These are phyloP conservation scores for Sclerotinia spermophila DNA, from an alignment of 2,329 filamentous ascomycete species.

Conservation along the genomic window DNA sequence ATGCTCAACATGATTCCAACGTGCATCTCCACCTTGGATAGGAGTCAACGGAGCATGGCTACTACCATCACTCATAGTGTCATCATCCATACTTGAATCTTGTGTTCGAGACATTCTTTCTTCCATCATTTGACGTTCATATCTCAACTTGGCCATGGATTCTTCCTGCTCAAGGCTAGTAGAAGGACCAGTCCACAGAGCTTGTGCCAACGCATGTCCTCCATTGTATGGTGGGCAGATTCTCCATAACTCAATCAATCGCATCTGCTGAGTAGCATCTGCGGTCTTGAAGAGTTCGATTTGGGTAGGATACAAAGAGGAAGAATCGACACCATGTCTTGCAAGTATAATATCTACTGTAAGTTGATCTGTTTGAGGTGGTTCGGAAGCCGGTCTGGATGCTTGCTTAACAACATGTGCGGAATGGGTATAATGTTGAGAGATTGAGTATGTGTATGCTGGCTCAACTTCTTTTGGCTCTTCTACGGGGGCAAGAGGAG, in stretches of 20 bases:
- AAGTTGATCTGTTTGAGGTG: slow-evolving; percentile 46
- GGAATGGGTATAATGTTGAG: slow-evolving; percentile 82
- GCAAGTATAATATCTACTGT: slow-evolving; percentile 57
- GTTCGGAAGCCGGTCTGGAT: slow-evolving; percentile 49
- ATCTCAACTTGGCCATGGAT: slow-evolving; percentile 54
- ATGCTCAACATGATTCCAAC: slow-evolving; percentile 43
- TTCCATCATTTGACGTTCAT: slow-evolving; percentile 49
- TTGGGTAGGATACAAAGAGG: slow-evolving; percentile 68
- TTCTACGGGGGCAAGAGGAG: slow-evolving; percentile 34
- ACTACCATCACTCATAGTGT: slow-evolving; percentile 37
- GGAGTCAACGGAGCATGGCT: slow-evolving; percentile 42
- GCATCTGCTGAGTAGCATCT: slow-evolving; percentile 60
- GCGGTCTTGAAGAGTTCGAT: slow-evolving; percentile 75
- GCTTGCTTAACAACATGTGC: slow-evolving; percentile 55
- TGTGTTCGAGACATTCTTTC: slow-evolving; percentile 40
- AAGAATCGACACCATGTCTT: slow-evolving; percentile 66
- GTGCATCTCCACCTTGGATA: slow-evolving; percentile 50
- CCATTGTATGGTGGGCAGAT: slow-evolving; percentile 49
- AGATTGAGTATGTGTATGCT: slow-evolving; percentile 67
- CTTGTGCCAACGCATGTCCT: slow-evolving; percentile 53
- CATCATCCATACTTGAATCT: slow-evolving; percentile 44
- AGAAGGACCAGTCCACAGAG: slow-evolving; percentile 54
- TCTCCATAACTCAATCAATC: slow-evolving; percentile 23
- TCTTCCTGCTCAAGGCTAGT: slow-evolving; percentile 54
- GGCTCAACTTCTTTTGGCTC: slow-evolving; percentile 37